phyloP scores from a whole-genome alignment of 805 yeast species.

The Myxozyma kluyveri region DNA sequence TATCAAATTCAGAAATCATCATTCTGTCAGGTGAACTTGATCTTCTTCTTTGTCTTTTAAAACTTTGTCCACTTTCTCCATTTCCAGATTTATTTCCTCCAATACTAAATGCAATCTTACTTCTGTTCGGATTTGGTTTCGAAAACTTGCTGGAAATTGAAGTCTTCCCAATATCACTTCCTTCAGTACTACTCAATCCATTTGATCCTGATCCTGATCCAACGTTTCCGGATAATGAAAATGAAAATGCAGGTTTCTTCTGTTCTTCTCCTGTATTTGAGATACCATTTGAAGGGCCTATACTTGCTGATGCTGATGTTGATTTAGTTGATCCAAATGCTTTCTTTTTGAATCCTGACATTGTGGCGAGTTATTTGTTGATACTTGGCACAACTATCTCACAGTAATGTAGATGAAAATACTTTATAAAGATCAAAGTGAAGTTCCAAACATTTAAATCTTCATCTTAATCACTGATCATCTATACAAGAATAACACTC shows the following conservation, averaged over 20 bases:
- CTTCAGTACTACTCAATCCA: no score
- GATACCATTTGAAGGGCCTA: background rate
- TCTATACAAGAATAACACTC: no score
- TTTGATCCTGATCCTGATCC: no score
- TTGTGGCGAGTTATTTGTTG: no score
- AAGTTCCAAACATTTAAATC: no score
- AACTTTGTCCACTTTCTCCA: slow-evolving; percentile 6
- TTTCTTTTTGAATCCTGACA: background rate
- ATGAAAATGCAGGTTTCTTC: slow-evolving; percentile 15
- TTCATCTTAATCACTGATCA: no score
- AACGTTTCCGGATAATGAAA: no score
- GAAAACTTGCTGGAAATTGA: background rate
- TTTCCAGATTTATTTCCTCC: slow-evolving; percentile 9
- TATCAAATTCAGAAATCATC: slow-evolving; percentile 23
- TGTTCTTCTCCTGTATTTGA: background rate
- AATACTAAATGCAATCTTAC: slow-evolving; percentile 6
- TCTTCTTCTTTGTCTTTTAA: slow-evolving; percentile 21
- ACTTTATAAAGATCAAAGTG: no score
- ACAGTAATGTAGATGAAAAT: no score
- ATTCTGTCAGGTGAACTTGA: slow-evolving; percentile 12
- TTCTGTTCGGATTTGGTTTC: slow-evolving; percentile 1
- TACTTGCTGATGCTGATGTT: background rate
- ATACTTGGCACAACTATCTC: no score
- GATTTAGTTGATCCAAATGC: background rate
- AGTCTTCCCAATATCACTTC: slow-evolving; percentile 13